Base-by-base conservation (phyloP, 2,329 filamentous ascomycete genomes). In the Xylaria sp. region DNA sequence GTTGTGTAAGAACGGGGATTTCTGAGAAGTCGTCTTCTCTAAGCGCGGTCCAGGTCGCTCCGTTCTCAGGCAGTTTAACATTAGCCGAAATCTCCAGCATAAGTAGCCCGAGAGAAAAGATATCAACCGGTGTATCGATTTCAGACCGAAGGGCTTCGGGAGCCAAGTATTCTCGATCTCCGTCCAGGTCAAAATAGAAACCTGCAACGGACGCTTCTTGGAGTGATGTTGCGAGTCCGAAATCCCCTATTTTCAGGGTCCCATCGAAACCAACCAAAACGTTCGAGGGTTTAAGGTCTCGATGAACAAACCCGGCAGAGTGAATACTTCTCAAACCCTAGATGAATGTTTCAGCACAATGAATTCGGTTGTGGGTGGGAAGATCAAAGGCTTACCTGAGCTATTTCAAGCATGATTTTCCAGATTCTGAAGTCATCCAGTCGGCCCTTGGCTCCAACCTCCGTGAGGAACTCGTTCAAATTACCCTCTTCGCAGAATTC, bases 381-480 rank as follows among this genome's bases (percentile, higher is more conserved):
- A 17, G n/a, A n/a, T 7, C 10, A 33, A 15, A 2, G 17, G 81
- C 90, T 78, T 85, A 95, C 92, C 81, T 90, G 80, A 71, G 89
- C 85, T 61, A 97, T 78, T 75, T 99, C 95, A 41, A 97, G 85
- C 70, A 98, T 80, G 60, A 98, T 94, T 80, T 99, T 99, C 92
- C 95, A 99, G 76, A 98, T 97, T 64, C 95, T 87, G 78, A 99
- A 99, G 75, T 98, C 95, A 76, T 99, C 95, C 67, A 99, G 79
- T 69, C 94, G 87, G 47, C 92, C 93, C 73, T 91, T 92, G 63
- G 89, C 84, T 23, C 95, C 95, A 62, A 92, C 87, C 60, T 90
- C 86, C n/a, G 87, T 85, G 29, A 99, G 83, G 73, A 98, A 99
- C 15, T 87, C 84, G 73, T 96, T 90, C 43, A 99, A 80, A 63